Evolutionary conservation across 139 green algal genomes (phyloP), one percentile per base, ranked within the genome.

Genomic region (Chlorella sp.): DNA sequence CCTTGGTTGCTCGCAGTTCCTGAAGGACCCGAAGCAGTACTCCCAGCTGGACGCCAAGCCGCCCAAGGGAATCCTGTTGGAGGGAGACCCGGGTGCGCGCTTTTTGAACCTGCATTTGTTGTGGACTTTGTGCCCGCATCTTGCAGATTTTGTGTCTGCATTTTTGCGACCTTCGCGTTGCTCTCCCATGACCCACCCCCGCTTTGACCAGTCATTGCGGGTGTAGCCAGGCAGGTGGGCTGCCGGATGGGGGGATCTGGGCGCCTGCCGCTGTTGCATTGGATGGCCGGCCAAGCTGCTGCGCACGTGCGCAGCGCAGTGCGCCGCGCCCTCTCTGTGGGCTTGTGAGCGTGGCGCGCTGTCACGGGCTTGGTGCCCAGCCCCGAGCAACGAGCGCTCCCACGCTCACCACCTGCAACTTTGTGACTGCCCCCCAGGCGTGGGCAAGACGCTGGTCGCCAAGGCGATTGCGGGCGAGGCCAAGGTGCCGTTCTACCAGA

Each of bases 1-100:
- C 16, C 3, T 20, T 65, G 56, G 56, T 24, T 65, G 56, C 56
- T 4, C 41, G 69, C 83, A 90, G 41, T 98, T 98, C 86, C 89
- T 99, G 24, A 98, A 98, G 75, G 90, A 99, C 84, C 97, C 97
- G 14, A 88, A 92, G 58, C 88, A 84, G 14, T 99, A 94, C 85
- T 84, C 85, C 64, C 86, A 86, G 30, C 88, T 98, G 77, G 93
- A 96, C 28, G 96, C 95, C 4, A 93, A 92, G 44, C 96, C 97
- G 19, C 96, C 97, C 62, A 98, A 99, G 89, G 97, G 97, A 38
- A 93, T 99, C 58, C 92, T 99, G 74, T 89, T 99, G 72, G 96
- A 78, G 72, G 72, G 32, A 70, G n/a, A 46, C 34, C 36, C n/a
- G n/a, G 36, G 9, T 73, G 67, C 24, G n/a, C 30, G 67, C 67